Conservation (phyloP, 148 eudicot species). For the Talinum fruticosum region DNA sequence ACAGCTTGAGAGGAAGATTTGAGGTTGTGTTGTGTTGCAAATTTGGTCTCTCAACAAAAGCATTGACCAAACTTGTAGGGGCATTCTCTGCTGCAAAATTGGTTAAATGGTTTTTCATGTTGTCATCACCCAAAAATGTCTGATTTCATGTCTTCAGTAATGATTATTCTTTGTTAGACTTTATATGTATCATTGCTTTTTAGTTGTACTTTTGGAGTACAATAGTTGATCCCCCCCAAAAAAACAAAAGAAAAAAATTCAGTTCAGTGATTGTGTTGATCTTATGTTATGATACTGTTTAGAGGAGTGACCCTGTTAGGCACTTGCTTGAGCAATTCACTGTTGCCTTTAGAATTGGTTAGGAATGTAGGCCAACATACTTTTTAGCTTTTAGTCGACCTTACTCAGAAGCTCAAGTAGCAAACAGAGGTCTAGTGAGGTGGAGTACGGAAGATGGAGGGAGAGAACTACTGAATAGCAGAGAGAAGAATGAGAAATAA, state of each 20-base stretch:
- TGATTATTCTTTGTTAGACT: not conserved
- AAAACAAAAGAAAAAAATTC: no score
- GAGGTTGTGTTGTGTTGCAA: not conserved
- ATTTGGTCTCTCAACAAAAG: not conserved
- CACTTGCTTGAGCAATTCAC: not conserved
- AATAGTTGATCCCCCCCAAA: no score
- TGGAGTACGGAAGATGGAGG: no score
- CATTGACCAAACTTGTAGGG: not conserved
- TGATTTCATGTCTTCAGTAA: not conserved
- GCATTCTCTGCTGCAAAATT: not conserved
- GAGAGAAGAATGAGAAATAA: no score
- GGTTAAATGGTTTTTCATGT: not conserved
- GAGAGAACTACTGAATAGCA: no score
- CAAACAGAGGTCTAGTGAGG: no score
- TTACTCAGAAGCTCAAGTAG: no score
- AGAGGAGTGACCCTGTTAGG: not conserved
- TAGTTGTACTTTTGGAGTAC: not conserved
- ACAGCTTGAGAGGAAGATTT: not conserved
- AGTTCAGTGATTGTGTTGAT: not conserved
- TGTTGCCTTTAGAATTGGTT: not conserved
- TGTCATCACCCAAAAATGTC: not conserved
- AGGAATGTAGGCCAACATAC: not conserved
- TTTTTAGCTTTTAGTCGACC: not conserved
- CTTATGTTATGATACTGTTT: no score
- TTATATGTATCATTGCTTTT: not conserved